Evolutionary conservation across 129 eudicot genomes (phyloP).

Genomic region (Flaveria robusta): DNA sequence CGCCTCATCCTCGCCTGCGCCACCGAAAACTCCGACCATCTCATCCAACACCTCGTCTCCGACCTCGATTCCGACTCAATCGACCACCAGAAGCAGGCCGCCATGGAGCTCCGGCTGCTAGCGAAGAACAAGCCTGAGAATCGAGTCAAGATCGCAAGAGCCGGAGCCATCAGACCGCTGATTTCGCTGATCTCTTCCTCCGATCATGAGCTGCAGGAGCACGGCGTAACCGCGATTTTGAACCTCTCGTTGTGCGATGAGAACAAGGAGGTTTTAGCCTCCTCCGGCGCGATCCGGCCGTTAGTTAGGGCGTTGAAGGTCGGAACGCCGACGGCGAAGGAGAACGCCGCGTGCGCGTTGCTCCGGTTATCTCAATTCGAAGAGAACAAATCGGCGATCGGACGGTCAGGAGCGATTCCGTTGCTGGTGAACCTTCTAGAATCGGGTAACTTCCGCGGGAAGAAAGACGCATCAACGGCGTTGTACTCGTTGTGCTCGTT

Average conservation of each 20-base stretch:
- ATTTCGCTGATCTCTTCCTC: conserved; percentile 47
- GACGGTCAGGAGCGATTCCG: conserved; percentile 83
- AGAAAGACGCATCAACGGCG: conserved; percentile 87
- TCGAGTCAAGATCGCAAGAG: conserved; percentile 61
- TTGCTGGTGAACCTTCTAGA: conserved; percentile 61
- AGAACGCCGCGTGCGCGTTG: conserved; percentile 84
- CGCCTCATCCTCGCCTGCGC: conserved; percentile 56
- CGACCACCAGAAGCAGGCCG: conserved; percentile 71
- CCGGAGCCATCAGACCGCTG: conserved; percentile 77
- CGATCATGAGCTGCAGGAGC: conserved; percentile 64
- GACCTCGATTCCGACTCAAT: conserved; percentile 54
- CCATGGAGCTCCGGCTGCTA: conserved; percentile 64
- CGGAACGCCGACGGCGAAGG: conserved; percentile 64
- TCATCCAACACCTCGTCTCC: conserved; percentile 57
- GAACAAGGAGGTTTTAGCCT: conserved; percentile 55
- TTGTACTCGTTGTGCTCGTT: conserved; percentile 68
- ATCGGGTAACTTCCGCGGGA: conserved; percentile 65
- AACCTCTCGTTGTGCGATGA: conserved; percentile 73
- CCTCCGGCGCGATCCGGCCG: conserved; percentile 69
- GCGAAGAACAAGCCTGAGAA: conserved; percentile 85
- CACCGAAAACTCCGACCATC: conserved; percentile 57
- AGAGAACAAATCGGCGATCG: conserved; percentile 63
- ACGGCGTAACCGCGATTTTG: conserved; percentile 78
- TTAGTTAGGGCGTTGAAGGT: conserved; percentile 49
- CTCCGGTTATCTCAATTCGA: conserved; percentile 64